phyloP scores from a whole-genome alignment of 1,284 basidiomycete genomes.

The Rhizoctonia solani region DNA sequence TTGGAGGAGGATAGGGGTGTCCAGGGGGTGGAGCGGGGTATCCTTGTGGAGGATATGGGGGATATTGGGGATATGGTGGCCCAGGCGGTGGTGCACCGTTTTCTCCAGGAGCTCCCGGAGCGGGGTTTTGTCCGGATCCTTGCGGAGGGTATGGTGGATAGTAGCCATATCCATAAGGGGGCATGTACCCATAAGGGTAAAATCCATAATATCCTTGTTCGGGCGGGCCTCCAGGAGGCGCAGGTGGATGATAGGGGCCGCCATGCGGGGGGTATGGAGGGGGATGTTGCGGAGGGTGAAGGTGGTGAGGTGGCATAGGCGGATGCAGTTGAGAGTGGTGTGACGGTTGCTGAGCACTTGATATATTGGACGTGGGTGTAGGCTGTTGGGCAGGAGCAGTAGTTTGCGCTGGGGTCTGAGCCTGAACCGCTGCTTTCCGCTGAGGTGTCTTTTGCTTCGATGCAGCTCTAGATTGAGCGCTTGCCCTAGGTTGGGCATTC shows the following conservation, averaged over 20 bases:
- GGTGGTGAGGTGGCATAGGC: not conserved
- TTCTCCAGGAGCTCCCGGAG: not conserved
- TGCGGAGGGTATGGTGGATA: conserved; percentile 25
- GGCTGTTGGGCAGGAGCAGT: not conserved
- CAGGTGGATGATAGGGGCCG: conserved; percentile 1
- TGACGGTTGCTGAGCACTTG: not conserved
- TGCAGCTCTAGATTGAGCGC: not conserved
- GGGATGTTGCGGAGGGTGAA: not conserved
- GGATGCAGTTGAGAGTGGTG: not conserved
- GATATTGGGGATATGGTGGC: not conserved
- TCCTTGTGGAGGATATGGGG: not conserved
- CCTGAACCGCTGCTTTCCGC: not conserved
- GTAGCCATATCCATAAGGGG: conserved; percentile 17
- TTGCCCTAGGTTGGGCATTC: not conserved
- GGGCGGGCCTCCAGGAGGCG: not conserved
- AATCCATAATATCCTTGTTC: conserved; percentile 13
- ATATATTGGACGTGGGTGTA: not conserved
- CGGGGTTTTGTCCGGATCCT: not conserved
- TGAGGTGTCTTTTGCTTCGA: not conserved
- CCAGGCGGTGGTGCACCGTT: not conserved
- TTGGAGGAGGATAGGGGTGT: not conserved
- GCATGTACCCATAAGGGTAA: conserved; percentile 21
- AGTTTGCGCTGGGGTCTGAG: not conserved
- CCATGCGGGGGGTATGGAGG: not conserved
- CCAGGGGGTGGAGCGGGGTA: not conserved